Evolutionary conservation across 495 filamentous ascomycete species (phyloP), one percentile per base, ranked within the genome.

Genomic region (Talaromyces nanjingensis): DNA sequence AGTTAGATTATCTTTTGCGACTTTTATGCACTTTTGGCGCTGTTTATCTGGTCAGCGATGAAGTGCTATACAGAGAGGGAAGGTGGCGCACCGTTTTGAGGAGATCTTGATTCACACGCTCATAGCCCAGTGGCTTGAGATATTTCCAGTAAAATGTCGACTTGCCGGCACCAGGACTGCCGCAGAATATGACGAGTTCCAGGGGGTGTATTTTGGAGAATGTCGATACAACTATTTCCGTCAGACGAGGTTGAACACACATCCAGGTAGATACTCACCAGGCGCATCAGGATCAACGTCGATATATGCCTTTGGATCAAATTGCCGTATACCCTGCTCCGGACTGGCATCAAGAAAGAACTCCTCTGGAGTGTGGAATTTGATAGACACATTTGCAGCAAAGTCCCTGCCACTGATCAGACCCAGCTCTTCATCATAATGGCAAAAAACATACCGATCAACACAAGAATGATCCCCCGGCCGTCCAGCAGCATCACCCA

Each of bases 91-190:
- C 87, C 25, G 87, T 87, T 73, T 96, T 97, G n/a, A 97, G 76
- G 3, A 77, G 82, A 76, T 98, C 96, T 75, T 97, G 93, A 66
- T 97, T 98, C 16, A 96, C 83, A 29, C 93, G 84, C 72, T 87
- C 87, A 72, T 94, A 97, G 31, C 87, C 87, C 3, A 94, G 76
- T 24, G 91, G 89, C 72, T 93, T 79, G 18, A 98, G 72, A 65
- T 91, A 76, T 29, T 82, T 86, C 86, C 88, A 89, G 76, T 88
- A 97, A 66, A 96, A 97, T 0, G 91, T 92, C 24, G 89, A 93
- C 71, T 98, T 98, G 27, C 96, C 94, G 1, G 91, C 86, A 1
- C 90, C 92, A 0, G 94, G 94, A 47, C 89, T 90, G 7, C 94
- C 94, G 63, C 90, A 92, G 71, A 96, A 90, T 5, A 97, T 74